Evolutionary conservation across 805 yeast genomes (phyloP).

Genomic region (Kazachstania psychrophila): DNA sequence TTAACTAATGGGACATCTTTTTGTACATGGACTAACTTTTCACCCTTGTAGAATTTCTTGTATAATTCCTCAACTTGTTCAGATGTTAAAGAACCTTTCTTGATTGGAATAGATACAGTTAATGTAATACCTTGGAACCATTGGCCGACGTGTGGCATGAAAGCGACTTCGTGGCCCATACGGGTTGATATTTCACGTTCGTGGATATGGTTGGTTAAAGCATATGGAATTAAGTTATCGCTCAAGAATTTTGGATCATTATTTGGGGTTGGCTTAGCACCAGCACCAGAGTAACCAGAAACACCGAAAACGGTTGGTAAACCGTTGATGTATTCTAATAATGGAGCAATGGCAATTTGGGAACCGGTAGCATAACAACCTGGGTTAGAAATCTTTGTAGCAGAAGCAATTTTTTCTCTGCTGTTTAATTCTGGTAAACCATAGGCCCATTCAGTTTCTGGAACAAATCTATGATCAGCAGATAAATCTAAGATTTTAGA

Average conservation of each 20-base stretch:
- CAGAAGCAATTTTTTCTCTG: conserved; percentile 55
- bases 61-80: conserved; percentile 68
- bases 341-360: conserved; percentile 84
- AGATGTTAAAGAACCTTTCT: conserved; percentile 53
- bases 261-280: conserved; percentile 96
- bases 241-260: conserved; percentile 68
- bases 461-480: conserved; percentile 93
- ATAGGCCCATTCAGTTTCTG: conserved; percentile 79
- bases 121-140: conserved; percentile 99
- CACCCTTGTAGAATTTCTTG: conserved; percentile 82
- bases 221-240: conserved; percentile 87
- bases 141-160: conserved; percentile 95
- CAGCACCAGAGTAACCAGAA: conserved; percentile 98
- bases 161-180: conserved; percentile 71
- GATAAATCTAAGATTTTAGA: conserved; percentile 85
- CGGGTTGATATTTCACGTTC: conserved; percentile 85
- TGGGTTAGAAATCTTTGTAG: conserved; percentile 86
- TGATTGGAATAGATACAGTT: conserved; percentile 84
- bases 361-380: conserved; percentile 99
- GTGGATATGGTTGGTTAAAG: conserved; percentile 93
- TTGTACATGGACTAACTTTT: conserved; percentile 70
- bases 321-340: conserved; percentile 57
- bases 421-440: conserved; percentile 89
- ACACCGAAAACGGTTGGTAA: conserved; percentile 87
- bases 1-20: conserved; percentile 92